phyloP scores from a whole-genome alignment of 2,329 filamentous ascomycete genomes.

The Fusarium mexicanum region DNA sequence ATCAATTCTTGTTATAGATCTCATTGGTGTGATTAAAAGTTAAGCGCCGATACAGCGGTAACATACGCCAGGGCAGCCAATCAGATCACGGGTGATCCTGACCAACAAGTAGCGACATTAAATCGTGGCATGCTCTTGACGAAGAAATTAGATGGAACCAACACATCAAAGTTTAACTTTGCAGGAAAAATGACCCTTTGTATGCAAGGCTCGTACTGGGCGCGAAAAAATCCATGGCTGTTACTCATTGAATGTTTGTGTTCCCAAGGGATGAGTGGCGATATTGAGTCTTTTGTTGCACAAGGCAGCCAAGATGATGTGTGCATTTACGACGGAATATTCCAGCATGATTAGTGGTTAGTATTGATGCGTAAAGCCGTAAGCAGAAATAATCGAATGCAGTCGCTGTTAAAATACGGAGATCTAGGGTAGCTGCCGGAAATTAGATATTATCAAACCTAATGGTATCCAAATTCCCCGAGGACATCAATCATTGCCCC shows the following conservation, averaged over 20 bases:
- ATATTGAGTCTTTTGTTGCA: not conserved
- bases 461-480: conserved; percentile 6
- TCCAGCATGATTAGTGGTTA: not conserved
- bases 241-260: not conserved
- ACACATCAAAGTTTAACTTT: conserved; percentile 2
- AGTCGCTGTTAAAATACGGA: not conserved
- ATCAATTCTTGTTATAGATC: not conserved
- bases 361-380: not conserved
- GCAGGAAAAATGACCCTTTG: not conserved
- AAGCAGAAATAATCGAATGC: not conserved
- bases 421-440: conserved; percentile 1
- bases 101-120: conserved; percentile 16
- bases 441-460: not conserved
- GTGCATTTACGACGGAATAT: not conserved
- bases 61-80: conserved; percentile 22
- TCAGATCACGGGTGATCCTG: not conserved
- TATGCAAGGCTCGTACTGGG: not conserved
- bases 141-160: conserved; percentile 1
- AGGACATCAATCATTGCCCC: conserved; percentile 10
- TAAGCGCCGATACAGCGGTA: conserved; percentile 34
- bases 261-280: not conserved
- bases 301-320: not conserved
- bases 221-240: not conserved
- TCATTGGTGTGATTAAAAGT: conserved; percentile 19
- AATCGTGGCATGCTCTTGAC: conserved; percentile 22